Evolutionary conservation across 352 stramenopile species (phyloP).

Genomic region (Aphanomyces cochlioides): DNA sequence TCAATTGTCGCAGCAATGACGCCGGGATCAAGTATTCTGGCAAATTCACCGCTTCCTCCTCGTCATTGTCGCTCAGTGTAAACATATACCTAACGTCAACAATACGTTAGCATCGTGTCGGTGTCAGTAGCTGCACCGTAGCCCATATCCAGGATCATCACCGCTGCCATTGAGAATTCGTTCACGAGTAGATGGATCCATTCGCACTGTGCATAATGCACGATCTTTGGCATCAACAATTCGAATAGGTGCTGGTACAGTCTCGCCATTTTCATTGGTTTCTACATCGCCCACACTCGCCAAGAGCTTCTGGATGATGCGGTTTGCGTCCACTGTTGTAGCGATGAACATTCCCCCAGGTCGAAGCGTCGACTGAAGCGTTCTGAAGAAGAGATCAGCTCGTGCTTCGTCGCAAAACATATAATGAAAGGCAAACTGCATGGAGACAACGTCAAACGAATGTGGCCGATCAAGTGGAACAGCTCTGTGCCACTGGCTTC

Average conservation of each 20-base stretch:
- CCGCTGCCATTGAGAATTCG: conserved; percentile 42
- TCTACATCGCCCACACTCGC: conserved; percentile 26
- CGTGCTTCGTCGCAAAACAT: conserved; percentile 94
- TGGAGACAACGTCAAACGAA: conserved; percentile 95
- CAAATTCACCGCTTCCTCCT: conserved; percentile 71
- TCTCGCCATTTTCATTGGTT: conserved; percentile 31
- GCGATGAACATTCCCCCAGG: conserved; percentile 94
- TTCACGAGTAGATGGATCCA: conserved; percentile 53
- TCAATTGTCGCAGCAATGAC: conserved; percentile 59
- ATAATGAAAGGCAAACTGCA: conserved; percentile 99
- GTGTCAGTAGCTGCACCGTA: conserved; percentile 40
- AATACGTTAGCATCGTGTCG: background rate
- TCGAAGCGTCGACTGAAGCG: conserved; percentile 87
- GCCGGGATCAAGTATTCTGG: conserved; percentile 90
- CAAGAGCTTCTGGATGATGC: conserved; percentile 75
- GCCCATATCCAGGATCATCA: conserved; percentile 59
- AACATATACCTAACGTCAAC: conserved; percentile 70
- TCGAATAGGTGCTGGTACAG: conserved; percentile 48
- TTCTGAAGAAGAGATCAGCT: conserved; percentile 92
- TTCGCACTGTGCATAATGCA: conserved; percentile 73
- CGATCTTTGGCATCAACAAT: conserved; percentile 71
- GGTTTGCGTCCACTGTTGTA: conserved; percentile 96
- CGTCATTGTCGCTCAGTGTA: conserved; percentile 78
- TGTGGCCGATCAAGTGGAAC: conserved; percentile 42
- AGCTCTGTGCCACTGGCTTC: conserved; percentile 55